Conservation (phyloP, 2,329 filamentous ascomycete genomes). For the Ophiocordyceps camponoti-rufipedis region DNA sequence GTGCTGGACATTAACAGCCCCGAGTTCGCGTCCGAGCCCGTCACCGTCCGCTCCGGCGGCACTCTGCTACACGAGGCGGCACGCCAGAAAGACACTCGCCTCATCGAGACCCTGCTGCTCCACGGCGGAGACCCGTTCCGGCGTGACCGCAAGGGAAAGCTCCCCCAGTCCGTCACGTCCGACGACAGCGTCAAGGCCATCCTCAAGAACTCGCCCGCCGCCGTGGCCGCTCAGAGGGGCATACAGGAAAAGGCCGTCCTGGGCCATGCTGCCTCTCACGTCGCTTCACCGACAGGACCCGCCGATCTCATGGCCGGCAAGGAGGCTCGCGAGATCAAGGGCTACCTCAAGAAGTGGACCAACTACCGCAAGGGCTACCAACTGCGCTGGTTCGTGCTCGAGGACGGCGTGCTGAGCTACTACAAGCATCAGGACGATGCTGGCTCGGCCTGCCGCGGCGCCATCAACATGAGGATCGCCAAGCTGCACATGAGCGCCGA, state of each 20-base stretch:
- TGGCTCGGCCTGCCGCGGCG: constrained; percentile 85
- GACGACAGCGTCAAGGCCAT: constrained; percentile 80
- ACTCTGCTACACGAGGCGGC: constrained; percentile 89
- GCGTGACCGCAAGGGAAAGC: constrained; percentile 82
- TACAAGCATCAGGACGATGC: constrained; percentile 99
- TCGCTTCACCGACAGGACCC: constrained; percentile 30
- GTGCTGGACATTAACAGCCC: constrained; percentile 83
- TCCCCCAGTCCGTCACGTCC: constrained; percentile 91
- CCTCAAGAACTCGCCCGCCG: constrained; percentile 84
- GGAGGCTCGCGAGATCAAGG: constrained; percentile 92
- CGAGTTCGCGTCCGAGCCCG: constrained; percentile 68
- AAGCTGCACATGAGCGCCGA: constrained; percentile 89
- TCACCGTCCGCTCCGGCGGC: constrained; percentile 66
- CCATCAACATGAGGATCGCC: constrained; percentile 97
- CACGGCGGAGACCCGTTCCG: constrained; percentile 94
- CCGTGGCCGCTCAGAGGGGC: constrained; percentile 79
- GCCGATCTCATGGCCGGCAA: constrained; percentile 52
- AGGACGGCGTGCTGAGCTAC: constrained; percentile 93
- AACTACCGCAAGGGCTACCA: constrained; percentile 98
- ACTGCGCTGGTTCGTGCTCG: constrained; percentile 90
- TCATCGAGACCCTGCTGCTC: constrained; percentile 79
- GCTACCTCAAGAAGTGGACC: constrained; percentile 98
- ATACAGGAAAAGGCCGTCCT: constrained; percentile 96
- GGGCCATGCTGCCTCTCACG: constrained; percentile 47
- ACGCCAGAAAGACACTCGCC: constrained; percentile 64